Base-by-base conservation (phyloP, 2,329 filamentous ascomycete species). In the Ciborinia camelliae region DNA sequence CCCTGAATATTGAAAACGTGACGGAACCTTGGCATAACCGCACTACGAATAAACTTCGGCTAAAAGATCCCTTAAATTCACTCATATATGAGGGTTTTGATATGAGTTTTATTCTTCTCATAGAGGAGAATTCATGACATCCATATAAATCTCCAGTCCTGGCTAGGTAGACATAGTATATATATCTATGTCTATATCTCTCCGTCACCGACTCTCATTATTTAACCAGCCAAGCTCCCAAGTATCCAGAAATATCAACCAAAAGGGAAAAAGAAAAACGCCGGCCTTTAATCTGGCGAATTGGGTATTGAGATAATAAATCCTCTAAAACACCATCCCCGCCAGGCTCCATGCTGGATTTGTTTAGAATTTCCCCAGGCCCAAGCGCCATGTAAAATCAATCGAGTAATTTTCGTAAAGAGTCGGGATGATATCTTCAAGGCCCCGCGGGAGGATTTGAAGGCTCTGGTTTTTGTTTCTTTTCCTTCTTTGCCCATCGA, bases 401-500 rank as follows among this genome's bases (percentile, higher is more conserved):
- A 50, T 45, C 23, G 35, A 47, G 28, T 57, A 26, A 45, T 57
- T 37, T 62, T 60, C 48, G 64, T 67, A 43, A 63, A 50, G 37
- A 59, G 28, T 47, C 14, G 26, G 12, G 7, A 58, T 1, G 43
- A 66, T 23, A 23, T 54, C 14, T 20, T 58, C 28, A 55, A 30
- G 39, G 20, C 14, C 53, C 53, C n/a, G 32, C 2, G 39, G 53
- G n/a, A 18, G 15, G 23, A 53, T 45, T 52, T 18, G 26, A 28
- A n/a, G 35, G 37, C 15, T 51, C 55, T 20, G 32, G 20, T 23
- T 52, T 57, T 57, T 69, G 80, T 72, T 92, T 94, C 81, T 95
- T 95, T 75, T 95, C 91, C 74, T 91, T 92, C 84, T 90, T 87
- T 20, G 87, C 86, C 87, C 87, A 90, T 61, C 87, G 81, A 37